Percentiles rank a stretch among this genome's conserved stretches.
Conservation (phyloP, 2,329 filamentous ascomycete genomes). For the Monosporascus cannonballus region DNA sequence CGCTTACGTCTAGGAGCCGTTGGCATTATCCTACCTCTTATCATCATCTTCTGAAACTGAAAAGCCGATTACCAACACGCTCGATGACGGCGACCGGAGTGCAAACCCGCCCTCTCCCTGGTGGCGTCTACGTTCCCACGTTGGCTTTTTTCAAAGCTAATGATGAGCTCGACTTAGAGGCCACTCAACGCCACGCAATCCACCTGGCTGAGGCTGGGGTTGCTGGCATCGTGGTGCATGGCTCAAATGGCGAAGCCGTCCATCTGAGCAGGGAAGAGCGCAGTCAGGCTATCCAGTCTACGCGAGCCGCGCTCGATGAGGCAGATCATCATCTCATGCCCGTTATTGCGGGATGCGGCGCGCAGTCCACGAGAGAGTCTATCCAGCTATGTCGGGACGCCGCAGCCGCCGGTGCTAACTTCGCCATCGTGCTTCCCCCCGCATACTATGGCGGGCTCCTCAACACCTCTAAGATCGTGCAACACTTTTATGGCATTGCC, state of each 20-base stretch:
- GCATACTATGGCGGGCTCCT: conserved; percentile 61
- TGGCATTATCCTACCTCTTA: too few relatives aligned
- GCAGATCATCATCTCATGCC: conserved; percentile 49
- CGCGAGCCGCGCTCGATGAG: conserved; percentile 53
- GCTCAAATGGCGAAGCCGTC: conserved; percentile 69
- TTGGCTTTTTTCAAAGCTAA: conserved; percentile 54
- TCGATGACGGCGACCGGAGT: conserved; percentile 15
- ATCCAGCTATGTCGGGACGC: conserved; percentile 62
- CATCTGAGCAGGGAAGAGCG: conserved; percentile 63
- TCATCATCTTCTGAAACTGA: not conserved
- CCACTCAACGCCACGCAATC: conserved; percentile 45
- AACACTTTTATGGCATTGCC: conserved; percentile 59
- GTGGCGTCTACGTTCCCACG: conserved; percentile 56
- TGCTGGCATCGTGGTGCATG: conserved; percentile 62
- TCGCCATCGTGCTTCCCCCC: conserved; percentile 62
- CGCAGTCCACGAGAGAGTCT: conserved; percentile 61
- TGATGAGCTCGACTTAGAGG: conserved; percentile 49
- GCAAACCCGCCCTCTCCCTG: conserved; percentile 11
- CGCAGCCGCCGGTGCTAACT: conserved; percentile 56
- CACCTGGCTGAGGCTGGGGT: conserved; percentile 58
- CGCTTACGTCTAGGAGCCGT: too few relatives aligned
- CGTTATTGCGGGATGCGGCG: conserved; percentile 64
- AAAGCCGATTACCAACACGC: not conserved
- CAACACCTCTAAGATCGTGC: conserved; percentile 48
- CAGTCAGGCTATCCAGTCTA: conserved; percentile 53